Evolutionary conservation across 176 grass and related monocot species (phyloP), one percentile per base, ranked within the genome.

Genomic region (Leersia perrieri): DNA sequence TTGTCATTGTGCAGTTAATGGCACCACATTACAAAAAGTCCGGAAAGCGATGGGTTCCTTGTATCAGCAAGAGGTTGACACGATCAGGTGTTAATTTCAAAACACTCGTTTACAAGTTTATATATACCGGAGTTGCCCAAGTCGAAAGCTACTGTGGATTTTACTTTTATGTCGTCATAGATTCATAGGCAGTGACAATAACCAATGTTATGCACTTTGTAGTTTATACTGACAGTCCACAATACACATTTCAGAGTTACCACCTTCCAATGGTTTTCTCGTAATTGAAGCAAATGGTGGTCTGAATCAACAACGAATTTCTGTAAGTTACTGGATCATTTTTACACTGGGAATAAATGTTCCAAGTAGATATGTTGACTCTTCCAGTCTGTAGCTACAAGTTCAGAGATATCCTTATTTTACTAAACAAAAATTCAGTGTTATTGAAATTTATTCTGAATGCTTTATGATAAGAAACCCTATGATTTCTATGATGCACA

Each of bases 211-310:
- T 67, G 31, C 62, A 72, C 60, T 7, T 75, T 80, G 31, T 55
- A 72, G 47, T 7, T 75, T 80, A 30, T 23, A 65, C 66, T 82
- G 29, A 74, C 67, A 73, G 64, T 68, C 69, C 35, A 63, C 57
- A 51, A 79, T 82, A 38, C 63, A 58, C 58, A 78, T 84, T 71
- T 42, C 90, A 98, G 95, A 84, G 25, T 82, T 98, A 75, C 78
- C 88, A 4, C 81, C 88, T 81, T 98, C 92, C 73, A 98, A 94
- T 88, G 92, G 95, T 75, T 93, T 80, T 89, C 90, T 98, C 39
- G 85, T 98, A 84, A 85, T 94, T 49, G 95, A 98, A 83, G 95
- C 92, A 87, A 98, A 98, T 78, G 95, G 95, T 80, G 95, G 90
- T 65, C 82, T 98, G 34, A 98, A 98, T 87, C 95, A 98, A 73